Evolutionary conservation across 768 basidiomycete species (phyloP).

Genomic region (Mycena olivaceomarginata): DNA sequence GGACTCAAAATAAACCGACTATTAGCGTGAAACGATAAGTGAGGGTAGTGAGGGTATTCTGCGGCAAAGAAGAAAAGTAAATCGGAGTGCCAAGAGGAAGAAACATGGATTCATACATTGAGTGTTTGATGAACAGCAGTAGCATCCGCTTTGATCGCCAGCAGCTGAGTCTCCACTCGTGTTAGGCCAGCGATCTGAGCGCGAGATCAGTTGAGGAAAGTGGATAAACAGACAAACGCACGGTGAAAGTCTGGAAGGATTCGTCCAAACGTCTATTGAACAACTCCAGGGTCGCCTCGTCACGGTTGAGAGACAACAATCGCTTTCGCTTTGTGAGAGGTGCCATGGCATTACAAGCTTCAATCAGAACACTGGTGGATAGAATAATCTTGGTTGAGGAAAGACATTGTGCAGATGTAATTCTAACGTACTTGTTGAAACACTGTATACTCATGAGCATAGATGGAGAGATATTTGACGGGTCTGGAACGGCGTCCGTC

Average conservation of each 20-base stretch:
- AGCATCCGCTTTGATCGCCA: not conserved
- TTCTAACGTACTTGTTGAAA: not conserved
- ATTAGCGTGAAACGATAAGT: not conserved
- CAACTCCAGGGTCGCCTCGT: not conserved
- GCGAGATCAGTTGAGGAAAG: not conserved
- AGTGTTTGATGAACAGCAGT: not conserved
- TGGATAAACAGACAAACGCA: not conserved
- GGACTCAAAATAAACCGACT: slow-evolving; percentile 6
- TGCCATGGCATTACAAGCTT: not conserved
- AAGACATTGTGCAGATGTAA: not conserved
- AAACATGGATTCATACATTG: not conserved
- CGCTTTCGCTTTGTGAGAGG: slow-evolving; percentile 2
- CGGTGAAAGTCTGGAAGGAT: not conserved
- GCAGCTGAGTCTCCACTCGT: not conserved
- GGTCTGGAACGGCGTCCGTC: slow-evolving; percentile 14
- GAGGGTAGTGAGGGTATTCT: not conserved
- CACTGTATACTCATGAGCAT: slow-evolving; percentile 14
- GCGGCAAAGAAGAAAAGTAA: not conserved
- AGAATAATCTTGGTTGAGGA: not conserved
- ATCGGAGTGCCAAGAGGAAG: not conserved
- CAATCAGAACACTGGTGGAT: not conserved
- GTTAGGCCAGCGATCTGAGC: not conserved
- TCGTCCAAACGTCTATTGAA: slow-evolving; percentile 1
- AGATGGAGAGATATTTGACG: not conserved
- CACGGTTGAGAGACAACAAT: slow-evolving; percentile 2